phyloP scores from a whole-genome alignment of 2,329 filamentous ascomycete species.

The Nemania bipapillata region DNA sequence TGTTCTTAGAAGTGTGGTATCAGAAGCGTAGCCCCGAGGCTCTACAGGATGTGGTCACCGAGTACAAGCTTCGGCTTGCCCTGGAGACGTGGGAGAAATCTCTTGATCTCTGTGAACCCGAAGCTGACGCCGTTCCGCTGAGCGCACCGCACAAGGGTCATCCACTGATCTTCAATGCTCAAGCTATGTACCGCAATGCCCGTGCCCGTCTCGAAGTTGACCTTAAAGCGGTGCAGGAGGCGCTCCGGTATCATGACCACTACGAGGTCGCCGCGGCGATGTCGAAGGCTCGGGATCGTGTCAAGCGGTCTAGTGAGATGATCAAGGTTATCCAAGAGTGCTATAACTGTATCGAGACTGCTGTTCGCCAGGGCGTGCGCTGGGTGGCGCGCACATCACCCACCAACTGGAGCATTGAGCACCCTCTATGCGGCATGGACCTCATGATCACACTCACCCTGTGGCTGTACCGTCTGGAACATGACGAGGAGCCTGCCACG shows the following conservation, averaged over 20 bases:
- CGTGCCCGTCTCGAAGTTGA: constrained; percentile 93
- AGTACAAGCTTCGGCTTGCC: constrained; percentile 95
- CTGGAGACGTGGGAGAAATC: constrained; percentile 99
- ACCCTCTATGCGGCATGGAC: constrained; percentile 94
- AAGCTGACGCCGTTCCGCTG: constrained; percentile 86
- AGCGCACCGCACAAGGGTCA: constrained; percentile 96
- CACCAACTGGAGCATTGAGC: constrained; percentile 98
- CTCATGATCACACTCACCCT: constrained; percentile 97
- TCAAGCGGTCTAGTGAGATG: constrained; percentile 96
- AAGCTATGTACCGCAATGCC: constrained; percentile 95
- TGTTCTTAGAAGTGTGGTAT: constrained; percentile 98
- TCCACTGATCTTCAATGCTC: constrained; percentile 96
- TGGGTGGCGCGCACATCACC: constrained; percentile 98
- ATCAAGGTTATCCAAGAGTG: constrained; percentile 98
- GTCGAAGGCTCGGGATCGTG: constrained; percentile 91
- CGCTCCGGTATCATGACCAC: constrained; percentile 93
- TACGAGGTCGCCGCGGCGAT: constrained; percentile 97
- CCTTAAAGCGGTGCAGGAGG: constrained; percentile 94
- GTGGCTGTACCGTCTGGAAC: constrained; percentile 99
- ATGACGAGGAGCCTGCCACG: constrained; percentile 91
- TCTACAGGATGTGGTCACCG: constrained; percentile 94
- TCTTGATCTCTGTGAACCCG: constrained; percentile 89
- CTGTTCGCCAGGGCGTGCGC: constrained; percentile 90
- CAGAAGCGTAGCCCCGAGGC: constrained; percentile 98
- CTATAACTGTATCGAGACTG: constrained; percentile 97